These are phyloP conservation scores for Trichoderma atrobrunneum DNA, from an alignment of 2,329 filamentous ascomycete species.

Conservation along the genomic window DNA sequence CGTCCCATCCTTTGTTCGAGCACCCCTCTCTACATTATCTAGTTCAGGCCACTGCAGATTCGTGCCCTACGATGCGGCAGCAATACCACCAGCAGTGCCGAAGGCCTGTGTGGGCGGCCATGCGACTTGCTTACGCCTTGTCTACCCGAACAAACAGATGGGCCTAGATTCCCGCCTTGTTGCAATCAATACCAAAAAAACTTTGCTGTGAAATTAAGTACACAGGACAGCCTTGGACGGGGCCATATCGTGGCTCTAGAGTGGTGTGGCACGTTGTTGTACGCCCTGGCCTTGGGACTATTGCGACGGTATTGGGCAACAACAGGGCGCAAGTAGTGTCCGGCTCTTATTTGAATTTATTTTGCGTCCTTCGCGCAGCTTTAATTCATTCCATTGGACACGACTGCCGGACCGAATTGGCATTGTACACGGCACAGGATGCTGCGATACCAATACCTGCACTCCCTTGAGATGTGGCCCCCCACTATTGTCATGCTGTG, in stretches of 20 bases:
- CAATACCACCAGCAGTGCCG: constrained; percentile 9
- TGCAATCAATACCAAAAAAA: background rate
- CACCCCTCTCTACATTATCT: constrained; percentile 17
- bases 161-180: background rate
- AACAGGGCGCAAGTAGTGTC: background rate
- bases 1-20: constrained; percentile 4
- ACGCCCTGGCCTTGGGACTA: background rate
- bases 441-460: background rate
- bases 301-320: background rate
- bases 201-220: background rate
- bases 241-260: background rate
- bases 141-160: background rate
- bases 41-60: constrained; percentile 23
- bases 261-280: background rate
- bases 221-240: background rate
- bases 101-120: background rate
- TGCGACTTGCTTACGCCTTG: background rate
- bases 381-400: constrained; percentile 15
- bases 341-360: background rate
- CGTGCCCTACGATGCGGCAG: constrained; percentile 20
- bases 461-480: background rate
- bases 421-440: background rate
- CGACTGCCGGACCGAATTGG: constrained; percentile 10
- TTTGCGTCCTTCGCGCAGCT: background rate
- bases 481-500: background rate